Base-by-base conservation (phyloP, 306 rosid genomes). In the Ziziphus jujuba region DNA sequence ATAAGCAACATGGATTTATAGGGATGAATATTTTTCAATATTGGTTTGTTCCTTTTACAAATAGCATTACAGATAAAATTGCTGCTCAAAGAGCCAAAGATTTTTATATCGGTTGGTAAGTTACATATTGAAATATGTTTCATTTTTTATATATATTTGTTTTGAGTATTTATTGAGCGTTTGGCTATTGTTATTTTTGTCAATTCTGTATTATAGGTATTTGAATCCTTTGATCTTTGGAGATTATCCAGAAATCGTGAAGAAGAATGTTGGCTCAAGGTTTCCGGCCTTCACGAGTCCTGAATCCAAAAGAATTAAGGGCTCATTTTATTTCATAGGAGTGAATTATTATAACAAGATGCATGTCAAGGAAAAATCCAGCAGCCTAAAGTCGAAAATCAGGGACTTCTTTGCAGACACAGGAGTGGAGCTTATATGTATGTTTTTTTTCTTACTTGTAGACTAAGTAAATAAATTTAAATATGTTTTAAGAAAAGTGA, bases 281-380 rank as follows among this genome's bases (percentile, higher is more conserved):
- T 23, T 86, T 57, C 92, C 89, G 2, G 2, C 69, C 23, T 85
- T 91, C 84, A 84, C 92, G 22, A 61, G 17, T 6, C 44, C 0
- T 6, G 97, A 84, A 67, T 84, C 90, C 9, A 22, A 69, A 48
- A 73, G 22, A 9, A 81, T 86, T 8, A 84, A 80, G 69, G 92
- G 90, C 34, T 82, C 92, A 28, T 77, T 34, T 63, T 95, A 88
- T 59, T 91, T 91, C 45, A 72, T 91, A 19, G 92, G 97, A 35
- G 3, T 88, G 1, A 79, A 80, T 50, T 72, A 91, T 68, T 91
- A 88, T 65, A 3, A 2, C 14, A 50, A 11, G 11, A 0, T 58
- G 17, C 71, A 66, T 49, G 17, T 79, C 67, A 54, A 80, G 13
- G 92, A 88, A 75, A 53, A 82, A 34, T 52, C 86, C 28, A 55